Evolutionary conservation across 2,329 filamentous ascomycete genomes (phyloP).

Genomic region (Alternaria sp.): DNA sequence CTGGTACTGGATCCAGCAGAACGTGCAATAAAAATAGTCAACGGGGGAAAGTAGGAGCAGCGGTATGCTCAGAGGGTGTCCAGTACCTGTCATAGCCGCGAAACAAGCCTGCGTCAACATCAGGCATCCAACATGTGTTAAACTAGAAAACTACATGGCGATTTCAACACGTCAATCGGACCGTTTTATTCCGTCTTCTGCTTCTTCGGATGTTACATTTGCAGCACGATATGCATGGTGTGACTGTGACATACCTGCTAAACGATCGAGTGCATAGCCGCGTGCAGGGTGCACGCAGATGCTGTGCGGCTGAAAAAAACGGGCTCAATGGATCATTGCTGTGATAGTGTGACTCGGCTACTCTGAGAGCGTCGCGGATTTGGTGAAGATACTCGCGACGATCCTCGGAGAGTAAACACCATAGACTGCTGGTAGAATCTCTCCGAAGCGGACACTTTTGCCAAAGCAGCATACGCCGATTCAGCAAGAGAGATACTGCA

Average conservation of each 20-base stretch:
- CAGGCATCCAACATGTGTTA: background rate
- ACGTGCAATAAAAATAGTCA: slow-evolving; percentile 21
- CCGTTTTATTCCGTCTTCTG: background rate
- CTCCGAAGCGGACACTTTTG: background rate
- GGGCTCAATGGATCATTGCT: background rate
- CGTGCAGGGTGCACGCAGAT: background rate
- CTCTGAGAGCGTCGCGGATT: background rate
- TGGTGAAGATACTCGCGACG: background rate
- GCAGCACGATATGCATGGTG: slow-evolving; percentile 1
- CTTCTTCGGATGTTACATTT: background rate
- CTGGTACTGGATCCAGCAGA: slow-evolving; percentile 51
- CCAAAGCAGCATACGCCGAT: background rate
- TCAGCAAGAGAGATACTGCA: background rate
- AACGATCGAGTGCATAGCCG: background rate
- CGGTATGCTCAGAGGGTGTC: background rate
- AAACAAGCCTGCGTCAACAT: background rate
- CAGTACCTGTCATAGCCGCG: background rate
- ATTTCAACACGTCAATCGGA: slow-evolving; percentile 3
- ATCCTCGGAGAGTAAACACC: background rate
- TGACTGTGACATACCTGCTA: background rate
- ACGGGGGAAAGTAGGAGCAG: background rate
- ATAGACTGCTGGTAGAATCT: background rate
- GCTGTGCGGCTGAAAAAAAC: background rate
- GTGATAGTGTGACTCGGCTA: background rate
- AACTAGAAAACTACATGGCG: background rate